Evolutionary conservation across 2,329 filamentous ascomycete species (phyloP), one percentile per base, ranked within the genome.

Genomic region (Arthrobotrys pseudoclavata): DNA sequence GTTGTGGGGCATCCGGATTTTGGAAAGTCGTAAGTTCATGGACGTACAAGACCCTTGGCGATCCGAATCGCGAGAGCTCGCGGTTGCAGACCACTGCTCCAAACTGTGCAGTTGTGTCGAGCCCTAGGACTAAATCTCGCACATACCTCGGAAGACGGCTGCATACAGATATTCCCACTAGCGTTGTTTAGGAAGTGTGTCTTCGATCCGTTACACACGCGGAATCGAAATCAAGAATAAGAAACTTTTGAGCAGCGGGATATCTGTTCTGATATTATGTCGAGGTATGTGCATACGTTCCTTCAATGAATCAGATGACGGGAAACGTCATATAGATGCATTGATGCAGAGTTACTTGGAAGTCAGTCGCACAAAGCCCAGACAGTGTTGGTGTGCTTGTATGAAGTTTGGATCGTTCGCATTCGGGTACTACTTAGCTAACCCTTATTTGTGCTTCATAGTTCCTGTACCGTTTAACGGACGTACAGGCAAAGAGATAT

Each of bases 151-250:
- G 63, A 45, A 47, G 26, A 47, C 63, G 47, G 18, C 34, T 40
- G 22, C 15, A 15, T 24, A 42, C 55, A 42, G 18, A 40, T 18
- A 40, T 40, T 5, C 15, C 13, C 15, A 20, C 63, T 68, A 68
- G 50, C 13, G 13, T 24, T 37, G 1, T 68, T 55, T 22, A 22
- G 63, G 48, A 60, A 42, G 4, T 1, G 42, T 68, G 48, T 68
- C 48, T 55, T 45, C 57, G 63, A 68, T 55, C 34, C 37, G 63
- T 68, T 68, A 55, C 63, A 68, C 63, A 68, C 48, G 26, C 47
- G n/a, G 15, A 31, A 37, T 60, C 31, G 34, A 18, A 42, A 60
- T 60, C 55, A 60, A 42, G 55, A 9, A 26, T 18, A 12, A 18
- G 34, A 42, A n/a, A 40, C 4, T 26, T 13, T 26, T 20, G 22